These are phyloP conservation scores for Leccinum subfulvum DNA, from an alignment of 1,284 basidiomycete genomes.

Conservation along the genomic window DNA sequence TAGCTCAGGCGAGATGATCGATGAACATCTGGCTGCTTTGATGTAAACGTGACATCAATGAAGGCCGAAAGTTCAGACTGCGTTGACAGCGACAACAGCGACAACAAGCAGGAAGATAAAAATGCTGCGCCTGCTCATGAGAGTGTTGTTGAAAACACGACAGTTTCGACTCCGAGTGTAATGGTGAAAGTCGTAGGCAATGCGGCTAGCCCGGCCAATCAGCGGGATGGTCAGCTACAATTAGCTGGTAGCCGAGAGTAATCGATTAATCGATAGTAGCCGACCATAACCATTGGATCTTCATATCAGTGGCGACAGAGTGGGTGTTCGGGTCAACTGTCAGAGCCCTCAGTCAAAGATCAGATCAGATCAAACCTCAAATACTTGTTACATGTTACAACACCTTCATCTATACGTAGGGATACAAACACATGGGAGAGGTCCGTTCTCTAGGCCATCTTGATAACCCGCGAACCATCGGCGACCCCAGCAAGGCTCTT, in stretches of 20 bases:
- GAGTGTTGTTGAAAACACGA: conserved; percentile 6
- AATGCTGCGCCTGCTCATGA: conserved; percentile 14
- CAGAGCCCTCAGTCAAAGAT: background rate
- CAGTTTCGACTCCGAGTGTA: background rate
- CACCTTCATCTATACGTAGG: background rate
- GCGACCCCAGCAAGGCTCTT: conserved; percentile 65
- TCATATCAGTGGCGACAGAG: no score
- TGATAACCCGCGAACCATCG: conserved; percentile 77
- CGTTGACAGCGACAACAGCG: background rate
- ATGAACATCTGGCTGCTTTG: background rate
- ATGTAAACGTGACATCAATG: background rate
- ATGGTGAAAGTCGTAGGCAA: no score
- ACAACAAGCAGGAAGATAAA: conserved; percentile 9
- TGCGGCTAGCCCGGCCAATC: no score
- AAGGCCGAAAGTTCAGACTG: conserved; percentile 11
- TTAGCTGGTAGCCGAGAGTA: no score
- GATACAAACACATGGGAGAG: background rate
- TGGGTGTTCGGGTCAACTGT: background rate
- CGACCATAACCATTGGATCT: no score
- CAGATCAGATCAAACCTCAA: background rate
- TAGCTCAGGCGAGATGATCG: conserved; percentile 2
- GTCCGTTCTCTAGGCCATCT: conserved; percentile 55
- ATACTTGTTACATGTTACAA: background rate
- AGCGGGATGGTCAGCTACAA: no score
- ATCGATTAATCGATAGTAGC: no score